A percentile compares a stretch with the other conserved stretches of the same genome.
Conservation (phyloP, 2,329 filamentous ascomycete genomes). For the Trichoderma atrobrunneum region DNA sequence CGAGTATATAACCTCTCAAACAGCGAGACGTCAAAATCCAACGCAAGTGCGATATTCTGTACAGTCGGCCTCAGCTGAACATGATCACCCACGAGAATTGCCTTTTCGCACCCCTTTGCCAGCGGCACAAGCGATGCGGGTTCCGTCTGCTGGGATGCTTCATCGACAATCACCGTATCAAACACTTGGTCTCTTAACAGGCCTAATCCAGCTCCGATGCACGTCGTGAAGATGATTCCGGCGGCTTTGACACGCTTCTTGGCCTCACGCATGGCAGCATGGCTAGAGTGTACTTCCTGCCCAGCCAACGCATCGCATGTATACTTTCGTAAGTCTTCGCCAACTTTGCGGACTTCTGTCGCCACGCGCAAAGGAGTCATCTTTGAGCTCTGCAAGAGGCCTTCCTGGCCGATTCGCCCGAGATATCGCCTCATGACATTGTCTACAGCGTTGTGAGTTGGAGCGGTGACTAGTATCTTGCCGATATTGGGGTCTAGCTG, state of each 20-base stretch:
- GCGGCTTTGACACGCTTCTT: slow-evolving; percentile 36
- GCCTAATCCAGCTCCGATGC: slow-evolving; percentile 41
- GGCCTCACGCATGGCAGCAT: slow-evolving; percentile 35
- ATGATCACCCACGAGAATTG: slow-evolving; percentile 45
- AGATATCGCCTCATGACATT: slow-evolving; percentile 41
- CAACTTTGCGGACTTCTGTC: slow-evolving; percentile 32
- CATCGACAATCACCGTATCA: slow-evolving; percentile 43
- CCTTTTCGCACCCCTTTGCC: slow-evolving; percentile 41
- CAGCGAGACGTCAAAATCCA: slow-evolving; percentile 41
- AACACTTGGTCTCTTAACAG: slow-evolving; percentile 39
- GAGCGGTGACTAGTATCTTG: slow-evolving; percentile 39
- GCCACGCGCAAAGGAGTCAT: slow-evolving; percentile 18
- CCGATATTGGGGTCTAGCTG: slow-evolving; percentile 25
- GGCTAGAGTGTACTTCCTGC: slow-evolving; percentile 28
- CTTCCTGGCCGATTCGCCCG: not conserved
- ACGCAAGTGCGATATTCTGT: slow-evolving; percentile 32
- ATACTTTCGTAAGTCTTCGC: slow-evolving; percentile 33
- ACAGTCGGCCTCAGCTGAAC: slow-evolving; percentile 46
- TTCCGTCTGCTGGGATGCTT: slow-evolving; percentile 48
- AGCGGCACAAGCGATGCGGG: slow-evolving; percentile 40
- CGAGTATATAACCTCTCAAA: slow-evolving; percentile 41
- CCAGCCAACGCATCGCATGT: slow-evolving; percentile 37
- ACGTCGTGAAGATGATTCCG: slow-evolving; percentile 44
- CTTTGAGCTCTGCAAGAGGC: not conserved
- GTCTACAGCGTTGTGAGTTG: slow-evolving; percentile 46